Base-by-base conservation (phyloP, 306 rosid genomes). In the Coriaria nepalensis region DNA sequence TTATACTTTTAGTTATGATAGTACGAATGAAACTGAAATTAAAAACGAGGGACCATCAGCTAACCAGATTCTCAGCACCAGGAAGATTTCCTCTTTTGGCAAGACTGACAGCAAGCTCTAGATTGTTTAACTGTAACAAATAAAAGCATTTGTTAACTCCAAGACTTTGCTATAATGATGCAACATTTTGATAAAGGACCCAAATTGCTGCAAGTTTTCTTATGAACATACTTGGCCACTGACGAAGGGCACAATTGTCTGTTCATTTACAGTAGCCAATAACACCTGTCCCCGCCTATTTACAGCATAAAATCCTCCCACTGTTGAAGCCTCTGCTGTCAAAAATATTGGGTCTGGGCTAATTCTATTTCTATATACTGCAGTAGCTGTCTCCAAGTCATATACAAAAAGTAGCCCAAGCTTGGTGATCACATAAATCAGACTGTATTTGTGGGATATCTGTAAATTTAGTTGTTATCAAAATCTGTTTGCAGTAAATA, bases 31-130 rank as follows among this genome's bases (percentile, higher is more conserved):
- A 20, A 20, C 29, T 20, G 29, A 20, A 20, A 20, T 20, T 1
- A 5, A 48, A 45, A 43, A 20, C 29, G 29, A 20, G 29, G 29
- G 29, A 20, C 29, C 53, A 47, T 41, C 20, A 52, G 63, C 76
- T 53, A 67, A 82, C 98, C 82, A 92, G 79, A 71, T 92, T 78
- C 73, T 92, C 98, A 14, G 98, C 98, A 57, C 98, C 98, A 37
- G 98, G 98, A 69, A 92, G 96, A 51, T 92, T 85, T 76, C 98
- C 98, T 75, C 98, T 74, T 68, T 92, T 85, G 56, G 98, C 98
- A 29, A 92, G 96, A 72, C 74, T 92, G 61, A 92, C 98, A 14
- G 98, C 98, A 37, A 92, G 94, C 83, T 92, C 98, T 78, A 85
- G 70, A 78, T 92, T 92, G 75, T 82, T 92, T 66, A 92, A 73